phyloP scores from a whole-genome alignment of 768 basidiomycete species.

The Pleurotus platypus region DNA sequence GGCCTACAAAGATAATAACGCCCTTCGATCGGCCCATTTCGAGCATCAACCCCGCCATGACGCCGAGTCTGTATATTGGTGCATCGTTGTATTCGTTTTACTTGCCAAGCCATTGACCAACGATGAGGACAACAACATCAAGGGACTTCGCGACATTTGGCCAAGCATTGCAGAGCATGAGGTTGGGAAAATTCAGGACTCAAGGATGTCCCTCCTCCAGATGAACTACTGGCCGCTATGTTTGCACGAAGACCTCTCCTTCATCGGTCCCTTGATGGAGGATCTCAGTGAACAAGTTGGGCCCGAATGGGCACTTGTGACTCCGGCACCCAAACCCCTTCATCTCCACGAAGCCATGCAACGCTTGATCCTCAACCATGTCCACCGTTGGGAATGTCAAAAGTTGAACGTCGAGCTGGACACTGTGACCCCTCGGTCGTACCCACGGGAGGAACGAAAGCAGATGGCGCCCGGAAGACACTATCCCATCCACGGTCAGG shows the following conservation, averaged over 20 bases:
- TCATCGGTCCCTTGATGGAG: not conserved
- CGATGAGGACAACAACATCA: not conserved
- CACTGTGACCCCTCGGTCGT: too few species aligned
- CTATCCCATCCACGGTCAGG: too few species aligned
- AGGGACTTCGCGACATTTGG: not conserved
- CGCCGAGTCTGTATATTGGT: slow-evolving; percentile 8
- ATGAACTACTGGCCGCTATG: not conserved
- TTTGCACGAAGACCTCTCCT: not conserved
- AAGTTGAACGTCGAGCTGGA: not conserved
- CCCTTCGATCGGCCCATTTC: not conserved
- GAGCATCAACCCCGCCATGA: slow-evolving; percentile 4
- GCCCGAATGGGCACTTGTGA: not conserved
- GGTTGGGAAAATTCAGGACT: not conserved
- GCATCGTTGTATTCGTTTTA: not conserved
- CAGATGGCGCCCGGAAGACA: too few species aligned
- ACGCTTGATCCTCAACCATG: not conserved
- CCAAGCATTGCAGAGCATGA: not conserved
- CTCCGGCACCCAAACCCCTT: not conserved
- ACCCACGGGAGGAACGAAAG: too few species aligned
- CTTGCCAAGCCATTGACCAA: not conserved
- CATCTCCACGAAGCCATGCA: slow-evolving; percentile 10
- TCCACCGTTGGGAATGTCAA: not conserved
- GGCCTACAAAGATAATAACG: too few species aligned
- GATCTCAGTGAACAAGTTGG: not conserved
- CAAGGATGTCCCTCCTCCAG: too few species aligned